A percentile compares a stretch with the other conserved stretches of the same genome.
phyloP scores from a whole-genome alignment of 805 yeast genomes.

The Aciculoconidium aculeatum region DNA sequence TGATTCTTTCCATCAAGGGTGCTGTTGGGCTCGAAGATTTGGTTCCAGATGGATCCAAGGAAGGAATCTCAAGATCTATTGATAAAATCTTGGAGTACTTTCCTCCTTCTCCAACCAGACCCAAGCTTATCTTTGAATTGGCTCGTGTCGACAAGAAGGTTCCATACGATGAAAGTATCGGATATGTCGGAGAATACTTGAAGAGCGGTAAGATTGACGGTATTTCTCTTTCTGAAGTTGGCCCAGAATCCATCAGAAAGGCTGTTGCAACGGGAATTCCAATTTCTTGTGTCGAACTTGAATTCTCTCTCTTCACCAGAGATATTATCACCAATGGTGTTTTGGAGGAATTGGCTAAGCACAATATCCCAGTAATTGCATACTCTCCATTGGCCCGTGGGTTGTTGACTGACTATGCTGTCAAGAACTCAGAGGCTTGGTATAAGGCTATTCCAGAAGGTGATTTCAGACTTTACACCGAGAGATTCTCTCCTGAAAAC shows the following conservation, averaged over 20 bases:
- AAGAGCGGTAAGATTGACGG: slow-evolving; percentile 64
- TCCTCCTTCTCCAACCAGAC: slow-evolving; percentile 24
- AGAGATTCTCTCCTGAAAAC: slow-evolving; percentile 56
- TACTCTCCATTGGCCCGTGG: slow-evolving; percentile 87
- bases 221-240: slow-evolving; percentile 69
- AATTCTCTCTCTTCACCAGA: slow-evolving; percentile 65
- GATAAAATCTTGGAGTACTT: slow-evolving; percentile 32
- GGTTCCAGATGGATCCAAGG: slow-evolving; percentile 46
- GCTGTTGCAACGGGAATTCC: slow-evolving; percentile 50
- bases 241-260: slow-evolving; percentile 51
- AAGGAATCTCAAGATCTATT: slow-evolving; percentile 43
- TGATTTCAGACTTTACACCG: slow-evolving; percentile 48
- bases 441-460: slow-evolving; percentile 45
- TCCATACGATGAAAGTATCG: slow-evolving; percentile 56
- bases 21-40: slow-evolving; percentile 35
- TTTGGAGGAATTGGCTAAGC: slow-evolving; percentile 50
- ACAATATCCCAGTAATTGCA: slow-evolving; percentile 61
- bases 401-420: slow-evolving; percentile 58
- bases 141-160: slow-evolving; percentile 61
- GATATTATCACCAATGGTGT: slow-evolving; percentile 61
- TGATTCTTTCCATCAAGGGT: slow-evolving; percentile 66
- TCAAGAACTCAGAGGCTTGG: slow-evolving; percentile 25
- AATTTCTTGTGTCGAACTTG: slow-evolving; percentile 69
- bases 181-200: slow-evolving; percentile 50
- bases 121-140: slow-evolving; percentile 48